Base-by-base conservation (phyloP, 176 grass and related monocot species). In the Aegilops tauschii region DNA sequence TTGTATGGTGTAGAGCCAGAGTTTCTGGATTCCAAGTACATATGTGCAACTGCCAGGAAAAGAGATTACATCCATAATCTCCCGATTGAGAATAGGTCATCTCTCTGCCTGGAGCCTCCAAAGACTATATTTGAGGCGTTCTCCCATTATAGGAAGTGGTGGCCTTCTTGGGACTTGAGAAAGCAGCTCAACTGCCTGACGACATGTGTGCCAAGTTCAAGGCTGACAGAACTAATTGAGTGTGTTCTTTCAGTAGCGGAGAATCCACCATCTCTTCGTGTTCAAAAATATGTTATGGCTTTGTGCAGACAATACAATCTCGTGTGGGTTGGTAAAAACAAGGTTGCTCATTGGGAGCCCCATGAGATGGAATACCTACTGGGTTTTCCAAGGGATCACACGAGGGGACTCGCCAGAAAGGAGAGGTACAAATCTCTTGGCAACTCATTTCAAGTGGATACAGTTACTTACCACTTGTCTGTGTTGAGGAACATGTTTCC, bases 381-480 rank as follows among this genome's bases (percentile, higher is more conserved):
- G n/a, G 96, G 96, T 23, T 98, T 94, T 69, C 93, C 92, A 0
- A 87, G 70, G 61, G 83, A 95, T 61, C 96, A 98, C 40, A 98
- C 96, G 6, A 95, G 92, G 12, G 96, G 90, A 23, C 44, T 88
- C 52, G 86, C 47, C 13, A 49, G 47, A 49, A 49, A 3, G 9
- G 0, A 2, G 8, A 54, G 50, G 50, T 54, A 17, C 50, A 54
- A 54, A 54, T 54, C 14, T 17, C 50, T 54, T 54, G 50, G 50
- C 50, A 54, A 54, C 5, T 54, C 50, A 54, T 54, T 54, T 54
- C 5, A 54, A 54, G 1, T 54, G 13, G 50, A 54, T 54, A 54
- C 50, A 54, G 50, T 54, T 54, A 6, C 5, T 18, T 54, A 18
- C 50, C 50, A 54, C 50, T 54, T 54, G 50, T 54, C 50, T 54